Conservation (phyloP, 2,329 filamentous ascomycete species). For the Colletotrichum orchidophilum region DNA sequence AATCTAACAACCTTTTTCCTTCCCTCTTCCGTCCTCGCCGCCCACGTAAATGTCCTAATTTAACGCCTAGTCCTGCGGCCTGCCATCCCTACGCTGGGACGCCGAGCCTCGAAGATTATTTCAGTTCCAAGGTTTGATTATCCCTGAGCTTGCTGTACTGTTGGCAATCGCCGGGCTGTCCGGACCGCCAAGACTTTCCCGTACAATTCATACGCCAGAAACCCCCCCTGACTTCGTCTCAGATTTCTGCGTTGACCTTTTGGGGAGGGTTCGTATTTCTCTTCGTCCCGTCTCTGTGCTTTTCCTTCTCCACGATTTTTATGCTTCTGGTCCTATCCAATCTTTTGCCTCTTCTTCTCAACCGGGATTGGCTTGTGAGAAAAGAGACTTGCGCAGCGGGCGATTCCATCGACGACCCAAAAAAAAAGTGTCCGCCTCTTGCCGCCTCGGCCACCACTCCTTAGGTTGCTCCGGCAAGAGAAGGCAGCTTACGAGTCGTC, state of each 20-base stretch:
- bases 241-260: neutral
- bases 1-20: neutral
- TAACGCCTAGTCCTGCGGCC: neutral
- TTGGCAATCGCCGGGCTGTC: neutral
- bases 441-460: neutral
- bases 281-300: slow-evolving; percentile 5
- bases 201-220: neutral
- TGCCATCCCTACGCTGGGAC: slow-evolving; percentile 5
- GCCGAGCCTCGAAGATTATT: neutral
- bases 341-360: neutral
- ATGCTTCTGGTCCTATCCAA: neutral
- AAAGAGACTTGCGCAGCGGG: neutral
- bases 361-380: neutral
- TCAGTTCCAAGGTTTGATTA: neutral
- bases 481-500: slow-evolving; percentile 18
- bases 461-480: neutral
- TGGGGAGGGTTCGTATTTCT: neutral
- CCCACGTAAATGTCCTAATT: neutral
- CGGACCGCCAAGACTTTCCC: slow-evolving; percentile 12
- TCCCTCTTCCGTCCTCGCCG: neutral
- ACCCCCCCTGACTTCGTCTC: slow-evolving; percentile 13
- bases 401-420: neutral
- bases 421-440: neutral
- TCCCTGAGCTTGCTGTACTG: neutral
- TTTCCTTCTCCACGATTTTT: neutral